These are phyloP conservation scores for Solanum hybrid DNA, from an alignment of 305 asterid genomes.

Conservation along the genomic window DNA sequence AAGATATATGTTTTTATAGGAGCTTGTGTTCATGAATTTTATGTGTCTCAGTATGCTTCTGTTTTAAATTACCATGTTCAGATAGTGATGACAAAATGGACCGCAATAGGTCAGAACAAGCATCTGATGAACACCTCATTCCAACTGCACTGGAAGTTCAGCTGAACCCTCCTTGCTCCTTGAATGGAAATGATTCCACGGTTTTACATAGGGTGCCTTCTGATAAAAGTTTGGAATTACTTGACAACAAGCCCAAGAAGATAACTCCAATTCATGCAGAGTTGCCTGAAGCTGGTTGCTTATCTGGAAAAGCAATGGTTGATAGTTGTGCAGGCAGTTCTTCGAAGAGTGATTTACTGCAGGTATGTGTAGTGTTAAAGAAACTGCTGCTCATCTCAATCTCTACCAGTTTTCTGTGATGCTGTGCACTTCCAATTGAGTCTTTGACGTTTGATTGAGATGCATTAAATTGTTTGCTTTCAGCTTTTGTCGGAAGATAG, in stretches of 20 bases:
- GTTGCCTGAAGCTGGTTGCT: slow-evolving; percentile 16
- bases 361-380: slow-evolving; percentile 30
- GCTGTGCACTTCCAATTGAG: not conserved
- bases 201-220: not conserved
- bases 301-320: slow-evolving; percentile 10
- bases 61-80: slow-evolving; percentile 16
- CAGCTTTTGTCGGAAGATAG: slow-evolving; percentile 51
- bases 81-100: slow-evolving; percentile 26
- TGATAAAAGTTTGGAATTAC: slow-evolving; percentile 6
- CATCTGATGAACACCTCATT: slow-evolving; percentile 17
- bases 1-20: not conserved
- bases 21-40: not conserved
- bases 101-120: slow-evolving; percentile 27
- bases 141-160: not conserved
- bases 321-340: slow-evolving; percentile 20
- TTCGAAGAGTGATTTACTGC: slow-evolving; percentile 24
- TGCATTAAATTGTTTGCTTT: slow-evolving; percentile 13
- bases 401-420: not conserved
- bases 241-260: slow-evolving; percentile 18
- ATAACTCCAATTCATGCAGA: slow-evolving; percentile 12
- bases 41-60: not conserved
- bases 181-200: not conserved
- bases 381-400: not conserved
- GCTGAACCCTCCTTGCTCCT: not conserved
- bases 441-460: not conserved